Percentiles rank a stretch among this genome's conserved stretches.
Conservation (phyloP, 2,329 filamentous ascomycete species). For the Atkinsonella texensis region DNA sequence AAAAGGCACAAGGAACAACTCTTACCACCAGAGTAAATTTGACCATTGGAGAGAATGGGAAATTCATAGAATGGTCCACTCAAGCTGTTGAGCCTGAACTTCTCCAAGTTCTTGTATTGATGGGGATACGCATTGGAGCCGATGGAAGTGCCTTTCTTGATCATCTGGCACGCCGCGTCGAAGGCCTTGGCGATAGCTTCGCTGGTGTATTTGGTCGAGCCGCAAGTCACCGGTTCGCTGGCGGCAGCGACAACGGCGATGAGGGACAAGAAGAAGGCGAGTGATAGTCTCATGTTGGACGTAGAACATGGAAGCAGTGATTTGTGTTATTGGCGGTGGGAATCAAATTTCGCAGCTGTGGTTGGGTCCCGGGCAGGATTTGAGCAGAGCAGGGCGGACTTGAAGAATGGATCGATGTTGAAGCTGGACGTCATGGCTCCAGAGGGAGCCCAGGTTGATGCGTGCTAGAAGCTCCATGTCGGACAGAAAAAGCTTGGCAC, state of each 20-base stretch:
- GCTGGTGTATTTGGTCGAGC: constrained; percentile 34
- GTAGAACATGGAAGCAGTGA: not conserved
- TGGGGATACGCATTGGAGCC: constrained; percentile 39
- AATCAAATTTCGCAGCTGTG: not conserved
- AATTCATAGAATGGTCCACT: constrained; percentile 51
- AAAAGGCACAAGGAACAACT: constrained; percentile 10
- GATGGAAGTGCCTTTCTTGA: constrained; percentile 24
- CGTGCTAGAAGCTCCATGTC: too few relatives aligned
- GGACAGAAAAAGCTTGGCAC: too few relatives aligned
- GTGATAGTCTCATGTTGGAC: constrained; percentile 2
- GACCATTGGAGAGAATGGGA: constrained; percentile 37
- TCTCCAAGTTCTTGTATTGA: constrained; percentile 49
- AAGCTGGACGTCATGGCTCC: too few relatives aligned
- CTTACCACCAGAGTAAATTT: constrained; percentile 43
- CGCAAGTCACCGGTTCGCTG: constrained; percentile 32
- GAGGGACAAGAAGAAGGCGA: constrained; percentile 9
- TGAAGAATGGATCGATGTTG: not conserved
- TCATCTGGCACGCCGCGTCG: constrained; percentile 38
- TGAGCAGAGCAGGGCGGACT: too few relatives aligned
- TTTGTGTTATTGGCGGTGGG: not conserved
- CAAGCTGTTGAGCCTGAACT: constrained; percentile 44
- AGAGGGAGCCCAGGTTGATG: not conserved
- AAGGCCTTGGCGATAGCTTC: constrained; percentile 36
- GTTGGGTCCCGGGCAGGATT: not conserved
- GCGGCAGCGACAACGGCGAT: constrained; percentile 7